Evolutionary conservation across 495 filamentous ascomycete species (phyloP).

Genomic region (Penicillium arizonense): DNA sequence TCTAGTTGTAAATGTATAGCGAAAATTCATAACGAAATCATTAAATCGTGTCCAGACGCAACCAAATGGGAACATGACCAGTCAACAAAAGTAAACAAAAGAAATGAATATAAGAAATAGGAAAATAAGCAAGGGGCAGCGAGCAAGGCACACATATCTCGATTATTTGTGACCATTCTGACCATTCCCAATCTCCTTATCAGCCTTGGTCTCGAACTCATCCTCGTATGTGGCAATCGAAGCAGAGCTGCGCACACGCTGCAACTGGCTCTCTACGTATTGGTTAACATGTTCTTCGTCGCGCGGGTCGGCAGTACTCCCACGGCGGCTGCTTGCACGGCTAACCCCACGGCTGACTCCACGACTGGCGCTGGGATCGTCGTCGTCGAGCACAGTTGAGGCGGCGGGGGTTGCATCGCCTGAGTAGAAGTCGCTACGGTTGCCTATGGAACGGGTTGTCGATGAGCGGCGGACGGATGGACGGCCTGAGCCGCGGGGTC

Average conservation of each 20-base stretch:
- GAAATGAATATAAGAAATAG: background rate
- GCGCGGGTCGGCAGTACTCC: slow-evolving; percentile 26
- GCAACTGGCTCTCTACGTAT: slow-evolving; percentile 70
- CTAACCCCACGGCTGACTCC: slow-evolving; percentile 19
- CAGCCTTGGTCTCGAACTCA: slow-evolving; percentile 56
- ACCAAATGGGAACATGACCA: background rate
- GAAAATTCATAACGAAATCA: background rate
- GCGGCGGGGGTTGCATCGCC: slow-evolving; percentile 25
- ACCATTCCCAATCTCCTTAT: slow-evolving; percentile 30
- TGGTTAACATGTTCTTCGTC: slow-evolving; percentile 64
- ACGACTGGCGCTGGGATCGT: slow-evolving; percentile 9
- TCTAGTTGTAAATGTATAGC: too few relatives aligned
- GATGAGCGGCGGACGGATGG: slow-evolving; percentile 73
- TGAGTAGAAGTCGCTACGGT: slow-evolving; percentile 74
- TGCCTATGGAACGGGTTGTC: slow-evolving; percentile 80
- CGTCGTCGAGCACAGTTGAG: slow-evolving; percentile 27
- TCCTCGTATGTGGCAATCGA: slow-evolving; percentile 55
- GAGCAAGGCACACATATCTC: background rate
- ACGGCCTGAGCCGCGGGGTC: slow-evolving; percentile 37
- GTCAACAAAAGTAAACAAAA: background rate
- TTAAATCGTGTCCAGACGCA: background rate
- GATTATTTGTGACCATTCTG: slow-evolving; percentile 5
- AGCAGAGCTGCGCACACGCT: slow-evolving; percentile 56
- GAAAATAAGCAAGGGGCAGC: background rate
- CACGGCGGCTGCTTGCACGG: slow-evolving; percentile 32